Base-by-base conservation (phyloP, 108 stramenopile genomes). In the Heterococcus sp. region DNA sequence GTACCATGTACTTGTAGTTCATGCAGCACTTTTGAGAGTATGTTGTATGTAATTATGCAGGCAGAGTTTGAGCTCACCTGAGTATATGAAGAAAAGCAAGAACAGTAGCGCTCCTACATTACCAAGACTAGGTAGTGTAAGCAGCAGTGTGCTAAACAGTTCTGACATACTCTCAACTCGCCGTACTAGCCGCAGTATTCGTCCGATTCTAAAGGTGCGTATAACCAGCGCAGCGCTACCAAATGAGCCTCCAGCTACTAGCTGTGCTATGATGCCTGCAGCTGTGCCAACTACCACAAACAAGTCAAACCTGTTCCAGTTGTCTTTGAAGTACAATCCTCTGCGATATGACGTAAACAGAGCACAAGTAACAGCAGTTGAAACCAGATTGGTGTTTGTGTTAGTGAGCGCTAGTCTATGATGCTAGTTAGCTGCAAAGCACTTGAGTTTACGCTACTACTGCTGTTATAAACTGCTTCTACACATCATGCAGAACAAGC, bases 241-340 rank as follows among this genome's bases (percentile, higher is more conserved):
- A 73, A 87, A 68, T 30, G 69, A 72, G 39, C 34, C 36, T 1
- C 79, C 83, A 35, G 63, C 70, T 35, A 75, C 78, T 73, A 72
- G 82, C 8, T 68, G 67, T 36, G 89, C 37, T 39, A 87, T 5
- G 69, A 91, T 66, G 31, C 90, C 90, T 33, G 85, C 35, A 46
- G 73, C 68, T 11, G 90, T 85, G 31, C 89, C 91, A 32, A 79
- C 66, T 8, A 89, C 90, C 68, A 91, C 74, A 46, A 76, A 69
- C 35, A 88, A 87, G 76, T 92, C 91, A 72, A 92, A 92, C 32
- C 38, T 37, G 78, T 92, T 92, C 91, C 91, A 92, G 35, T 37
- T 37, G 39, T 88, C 79, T 3, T 66, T 38, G 71, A 90, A 91
- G 79, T 91, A 92, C 31, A 65, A 37, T 34, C 40, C 38, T 73